Base-by-base conservation (phyloP, 2,329 filamentous ascomycete species). In the Botrytis porri region DNA sequence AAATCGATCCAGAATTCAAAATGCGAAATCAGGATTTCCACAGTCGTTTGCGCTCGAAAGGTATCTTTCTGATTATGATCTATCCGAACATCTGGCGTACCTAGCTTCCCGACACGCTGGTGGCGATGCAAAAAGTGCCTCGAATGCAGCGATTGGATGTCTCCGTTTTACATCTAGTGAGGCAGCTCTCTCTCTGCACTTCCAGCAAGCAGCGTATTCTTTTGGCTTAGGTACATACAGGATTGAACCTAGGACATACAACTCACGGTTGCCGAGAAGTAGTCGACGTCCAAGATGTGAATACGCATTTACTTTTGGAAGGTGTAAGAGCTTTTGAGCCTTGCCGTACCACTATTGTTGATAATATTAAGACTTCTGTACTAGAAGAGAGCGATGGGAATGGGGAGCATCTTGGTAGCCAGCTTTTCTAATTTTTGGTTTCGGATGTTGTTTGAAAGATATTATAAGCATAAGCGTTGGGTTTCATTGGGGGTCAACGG, bases 311-410 rank as follows among this genome's bases (percentile, higher is more conserved):
- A 12, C 32, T 60, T 60, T 7, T 60, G 0, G 20, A 4, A 22
- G 32, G 9, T 3, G 20, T 60, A 22, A 35, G 32, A 3, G 29
- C 18, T 35, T 60, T 60, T 35, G 20, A 35, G 32, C 1, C 29
- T 2, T 29, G 8, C 5, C 8, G 8, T 32, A 35, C 10, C 32
- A 22, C 18, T 6, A 35, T 6, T 35, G 14, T 2, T 22, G 4
- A 2, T 22, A 2, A 5, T 5, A 3, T 35, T 35, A 10, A n/a
- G 4, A 51, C 4, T 4, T 0, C 5, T 16, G 25, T n/a, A n/a
- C 10, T 3, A 12, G 25, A 51, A 14, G 12, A 51, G 4, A 16
- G 25, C 25, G 0, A 14, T n/a, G 12, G 25, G 2, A 12, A 51
- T 51, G 48, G 2, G 5, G 48, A 0, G 5, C 0, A 16, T 51